Base-by-base conservation (phyloP, 164 flowering plant species). In the Cinnamomum chago region DNA sequence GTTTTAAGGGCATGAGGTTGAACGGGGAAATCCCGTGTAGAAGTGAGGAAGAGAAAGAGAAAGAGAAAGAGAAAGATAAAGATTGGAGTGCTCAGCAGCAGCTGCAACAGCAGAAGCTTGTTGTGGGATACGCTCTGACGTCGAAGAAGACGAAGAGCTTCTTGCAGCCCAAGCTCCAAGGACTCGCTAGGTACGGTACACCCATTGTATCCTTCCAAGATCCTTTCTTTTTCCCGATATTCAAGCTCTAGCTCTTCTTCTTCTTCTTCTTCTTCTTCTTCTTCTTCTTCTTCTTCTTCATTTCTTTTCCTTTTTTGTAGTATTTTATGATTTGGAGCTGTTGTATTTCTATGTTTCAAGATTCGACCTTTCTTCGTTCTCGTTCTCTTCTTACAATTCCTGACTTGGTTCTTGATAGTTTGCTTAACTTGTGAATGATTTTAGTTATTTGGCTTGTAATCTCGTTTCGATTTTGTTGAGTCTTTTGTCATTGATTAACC, bases 141-240 rank as follows among this genome's bases (percentile, higher is more conserved):
- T 81, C 87, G 15, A 89, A 89, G 89, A 89, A 89, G 82, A 87
- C 70, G 71, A 89, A 87, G 85, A 89, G 93, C 73, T 89, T 89
- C 77, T 76, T 89, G 80, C 90, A 86, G 75, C 93, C 93, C 3
- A 86, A 85, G 78, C 82, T 89, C 35, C 83, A 85, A 71, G 76
- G 76, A 20, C 72, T 89, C 71, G 93, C 91, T 68, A 80, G 93
- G 93, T 89, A 83, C 72, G 3, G 93, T 89, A 40, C 7, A 3
- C 60, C 5, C n/a, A 55, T 55, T 4, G 47, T 40, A 40, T 40
- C 47, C 47, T 40, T 40, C 47, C 47, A 40, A 40, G 47, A 40
- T 40, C 47, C 47, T 40, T 1, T 40, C 47, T 40, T 40, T 55
- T 30, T 30, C 35, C 35, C 0, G 0, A 30, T 30, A 30, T 30